phyloP scores from a whole-genome alignment of 805 yeast species.

The Yamadazyma paraphyllophila region DNA sequence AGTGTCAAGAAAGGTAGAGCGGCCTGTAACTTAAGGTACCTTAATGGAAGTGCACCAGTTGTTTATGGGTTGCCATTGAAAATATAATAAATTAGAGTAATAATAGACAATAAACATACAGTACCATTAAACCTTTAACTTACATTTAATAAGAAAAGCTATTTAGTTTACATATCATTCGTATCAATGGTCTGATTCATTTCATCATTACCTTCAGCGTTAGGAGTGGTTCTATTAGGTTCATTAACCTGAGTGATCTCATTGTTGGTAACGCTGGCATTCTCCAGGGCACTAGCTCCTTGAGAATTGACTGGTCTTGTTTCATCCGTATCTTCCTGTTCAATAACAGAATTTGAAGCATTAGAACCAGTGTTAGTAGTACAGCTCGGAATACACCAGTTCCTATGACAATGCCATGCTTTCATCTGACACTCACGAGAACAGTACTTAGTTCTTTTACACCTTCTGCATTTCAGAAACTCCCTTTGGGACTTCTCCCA shows the following conservation, averaged over 20 bases:
- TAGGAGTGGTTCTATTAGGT: background rate
- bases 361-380: slow-evolving; percentile 18
- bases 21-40: slow-evolving; percentile 63
- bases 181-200: background rate
- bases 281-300: background rate
- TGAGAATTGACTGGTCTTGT: slow-evolving; percentile 1
- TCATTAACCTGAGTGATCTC: background rate
- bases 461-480: slow-evolving; percentile 91
- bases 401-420: slow-evolving; percentile 91
- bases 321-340: slow-evolving; percentile 4
- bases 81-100: background rate
- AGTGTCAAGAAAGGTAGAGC: slow-evolving; percentile 66
- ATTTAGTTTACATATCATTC: background rate
- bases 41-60: slow-evolving; percentile 93
- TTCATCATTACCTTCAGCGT: background rate
- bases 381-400: slow-evolving; percentile 76
- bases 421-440: slow-evolving; percentile 86
- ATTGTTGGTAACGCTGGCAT: background rate
- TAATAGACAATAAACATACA: background rate
- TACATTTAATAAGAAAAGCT: too few relatives aligned
- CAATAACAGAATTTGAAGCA: background rate
- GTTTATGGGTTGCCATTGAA: slow-evolving; percentile 79
- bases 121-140: too few relatives aligned
- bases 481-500: slow-evolving; percentile 92
- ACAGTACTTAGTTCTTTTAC: slow-evolving; percentile 94